Percentiles rank a stretch among this genome's conserved stretches.
Conservation (phyloP, 192 early-diverging fungal genomes). For the Backusella morwellensis region DNA sequence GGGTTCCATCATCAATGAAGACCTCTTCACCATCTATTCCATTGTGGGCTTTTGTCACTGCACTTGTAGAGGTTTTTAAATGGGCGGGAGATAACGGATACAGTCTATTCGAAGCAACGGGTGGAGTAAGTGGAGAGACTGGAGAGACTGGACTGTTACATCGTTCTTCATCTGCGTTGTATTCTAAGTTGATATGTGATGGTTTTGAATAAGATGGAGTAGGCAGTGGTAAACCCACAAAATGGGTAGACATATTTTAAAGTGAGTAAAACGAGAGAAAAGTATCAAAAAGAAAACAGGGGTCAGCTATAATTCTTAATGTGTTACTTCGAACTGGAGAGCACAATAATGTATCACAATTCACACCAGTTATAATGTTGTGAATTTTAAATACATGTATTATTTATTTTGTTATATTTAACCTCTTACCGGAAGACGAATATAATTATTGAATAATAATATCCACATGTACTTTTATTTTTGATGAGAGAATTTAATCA, state of each 20-base stretch:
- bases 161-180: not conserved
- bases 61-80: not conserved
- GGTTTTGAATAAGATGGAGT: not conserved
- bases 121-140: not conserved
- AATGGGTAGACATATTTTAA: not conserved
- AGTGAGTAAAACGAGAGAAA: not conserved
- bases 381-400: not conserved
- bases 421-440: not conserved
- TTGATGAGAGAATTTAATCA: not conserved
- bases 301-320: not conserved
- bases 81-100: not conserved
- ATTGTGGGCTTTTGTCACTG: not conserved
- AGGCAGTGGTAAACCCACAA: not conserved
- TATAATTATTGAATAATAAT: not conserved
- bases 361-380: not conserved
- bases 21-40: not conserved
- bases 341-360: conserved; percentile 1
- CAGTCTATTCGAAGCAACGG: not conserved
- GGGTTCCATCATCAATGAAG: not conserved
- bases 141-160: not conserved
- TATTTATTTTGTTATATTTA: not conserved
- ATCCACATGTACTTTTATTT: not conserved
- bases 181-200: not conserved
- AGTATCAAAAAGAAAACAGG: not conserved
- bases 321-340: not conserved